Percentiles rank a stretch among this genome's conserved stretches.
phyloP scores from a whole-genome alignment of 305 asterid species.

The Petunia hybrid region DNA sequence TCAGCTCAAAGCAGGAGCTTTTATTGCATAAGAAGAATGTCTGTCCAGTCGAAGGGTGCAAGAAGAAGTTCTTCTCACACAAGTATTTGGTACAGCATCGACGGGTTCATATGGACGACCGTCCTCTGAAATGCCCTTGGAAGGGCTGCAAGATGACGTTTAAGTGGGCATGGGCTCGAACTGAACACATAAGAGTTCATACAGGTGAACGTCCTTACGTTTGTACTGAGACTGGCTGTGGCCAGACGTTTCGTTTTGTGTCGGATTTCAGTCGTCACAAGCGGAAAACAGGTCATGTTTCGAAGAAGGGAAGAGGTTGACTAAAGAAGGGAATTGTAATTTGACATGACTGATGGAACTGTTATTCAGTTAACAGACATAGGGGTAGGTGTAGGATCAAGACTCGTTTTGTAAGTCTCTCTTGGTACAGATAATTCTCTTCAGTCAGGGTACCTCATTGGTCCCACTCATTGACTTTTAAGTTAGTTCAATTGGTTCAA shows the following conservation, averaged over 20 bases:
- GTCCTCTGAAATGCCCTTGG: slow-evolving; percentile 99
- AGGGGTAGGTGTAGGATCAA: slow-evolving; percentile 64
- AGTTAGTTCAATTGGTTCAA: slow-evolving; percentile 59
- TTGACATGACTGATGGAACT: slow-evolving; percentile 51
- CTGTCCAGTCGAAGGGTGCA: slow-evolving; percentile 95
- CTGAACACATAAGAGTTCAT: slow-evolving; percentile 98
- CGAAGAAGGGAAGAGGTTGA: slow-evolving; percentile 69
- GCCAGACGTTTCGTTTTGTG: slow-evolving; percentile 95
- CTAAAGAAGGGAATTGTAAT: slow-evolving; percentile 34
- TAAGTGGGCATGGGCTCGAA: slow-evolving; percentile 99
- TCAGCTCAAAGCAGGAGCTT: slow-evolving; percentile 81
- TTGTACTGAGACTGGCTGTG: slow-evolving; percentile 85
- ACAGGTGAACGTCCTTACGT: slow-evolving; percentile 98
- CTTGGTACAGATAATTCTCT: slow-evolving; percentile 56
- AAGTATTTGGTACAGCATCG: slow-evolving; percentile 97
- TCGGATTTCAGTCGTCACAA: slow-evolving; percentile 99
- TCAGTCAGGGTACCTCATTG: slow-evolving; percentile 56
- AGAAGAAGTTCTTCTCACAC: slow-evolving; percentile 94
- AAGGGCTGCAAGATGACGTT: slow-evolving; percentile 99
- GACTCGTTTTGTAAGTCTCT: slow-evolving; percentile 53
- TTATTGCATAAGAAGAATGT: slow-evolving; percentile 68
- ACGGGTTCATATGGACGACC: slow-evolving; percentile 97
- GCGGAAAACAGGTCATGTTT: slow-evolving; percentile 93
- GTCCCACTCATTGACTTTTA: slow-evolving; percentile 52
- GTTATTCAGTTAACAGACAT: slow-evolving; percentile 51